Evolutionary conservation across 495 filamentous ascomycete species (phyloP).

Genomic region (Acidiella bohemica): DNA sequence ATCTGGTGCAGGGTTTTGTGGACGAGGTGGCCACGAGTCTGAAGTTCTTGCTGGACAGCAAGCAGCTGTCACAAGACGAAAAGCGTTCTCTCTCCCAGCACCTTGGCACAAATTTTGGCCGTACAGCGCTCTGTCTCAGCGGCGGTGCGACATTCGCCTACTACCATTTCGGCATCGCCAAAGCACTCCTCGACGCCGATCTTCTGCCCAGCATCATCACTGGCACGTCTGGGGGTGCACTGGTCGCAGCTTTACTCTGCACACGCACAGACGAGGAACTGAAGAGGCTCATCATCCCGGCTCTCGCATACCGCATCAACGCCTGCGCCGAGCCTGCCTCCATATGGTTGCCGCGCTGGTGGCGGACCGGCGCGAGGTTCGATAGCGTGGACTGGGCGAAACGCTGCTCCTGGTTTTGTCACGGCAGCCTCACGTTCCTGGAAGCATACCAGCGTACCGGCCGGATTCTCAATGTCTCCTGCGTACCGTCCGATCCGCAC

Average conservation of each 20-base stretch:
- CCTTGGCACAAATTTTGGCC: conserved; percentile 77
- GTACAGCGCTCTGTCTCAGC: conserved; percentile 81
- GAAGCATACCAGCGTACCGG: conserved; percentile 94
- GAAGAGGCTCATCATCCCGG: conserved; percentile 69
- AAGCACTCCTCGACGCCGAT: conserved; percentile 75
- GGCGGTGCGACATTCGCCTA: conserved; percentile 95
- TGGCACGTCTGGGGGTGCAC: conserved; percentile 83
- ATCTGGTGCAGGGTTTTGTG: conserved; percentile 75
- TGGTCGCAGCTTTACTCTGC: conserved; percentile 76
- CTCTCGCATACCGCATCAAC: conserved; percentile 68
- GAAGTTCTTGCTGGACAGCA: conserved; percentile 50
- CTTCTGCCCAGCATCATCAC: conserved; percentile 88
- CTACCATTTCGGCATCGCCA: conserved; percentile 90
- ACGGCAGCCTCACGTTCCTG: conserved; percentile 80
- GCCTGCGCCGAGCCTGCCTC: conserved; percentile 68
- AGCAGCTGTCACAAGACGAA: conserved; percentile 50
- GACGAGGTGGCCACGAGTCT: conserved; percentile 60
- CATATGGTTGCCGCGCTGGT: conserved; percentile 74
- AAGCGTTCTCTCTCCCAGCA: conserved; percentile 81
- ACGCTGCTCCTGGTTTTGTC: conserved; percentile 72
- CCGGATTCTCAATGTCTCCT: conserved; percentile 86
- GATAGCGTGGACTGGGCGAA: conserved; percentile 86
- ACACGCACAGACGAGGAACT: conserved; percentile 88
- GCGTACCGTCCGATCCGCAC: conserved; percentile 93
- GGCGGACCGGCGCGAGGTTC: conserved; percentile 82